Evolutionary conservation across 202 grass and related monocot genomes (phyloP).

Genomic region (Panicum virgatum): DNA sequence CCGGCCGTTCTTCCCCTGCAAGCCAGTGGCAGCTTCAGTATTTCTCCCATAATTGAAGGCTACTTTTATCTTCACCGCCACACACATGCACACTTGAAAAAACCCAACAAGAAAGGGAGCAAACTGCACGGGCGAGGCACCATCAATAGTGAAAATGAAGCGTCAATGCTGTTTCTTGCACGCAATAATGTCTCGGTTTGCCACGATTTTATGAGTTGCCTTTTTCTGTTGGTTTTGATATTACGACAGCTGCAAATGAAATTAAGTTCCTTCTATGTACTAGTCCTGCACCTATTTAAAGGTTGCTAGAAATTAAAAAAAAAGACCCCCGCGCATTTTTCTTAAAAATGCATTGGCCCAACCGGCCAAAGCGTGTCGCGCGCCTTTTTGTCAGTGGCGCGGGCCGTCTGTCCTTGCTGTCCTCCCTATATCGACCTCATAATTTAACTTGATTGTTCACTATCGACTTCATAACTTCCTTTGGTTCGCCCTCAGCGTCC

Average conservation of each 20-base stretch:
- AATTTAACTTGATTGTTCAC: no score
- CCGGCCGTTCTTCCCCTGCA: not conserved
- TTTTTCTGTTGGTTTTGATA: not conserved
- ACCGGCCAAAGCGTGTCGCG: not conserved
- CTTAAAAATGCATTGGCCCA: not conserved
- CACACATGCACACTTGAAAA: not conserved
- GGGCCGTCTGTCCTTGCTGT: not conserved
- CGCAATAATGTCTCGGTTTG: not conserved
- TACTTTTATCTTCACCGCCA: not conserved
- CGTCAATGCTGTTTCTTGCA: not conserved
- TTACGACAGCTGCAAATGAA: not conserved
- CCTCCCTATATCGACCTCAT: not conserved
- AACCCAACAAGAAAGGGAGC: not conserved
- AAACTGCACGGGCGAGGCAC: not conserved
- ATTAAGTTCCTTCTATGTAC: slow-evolving; percentile 5
- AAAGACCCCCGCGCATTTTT: not conserved
- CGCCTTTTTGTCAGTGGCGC: not conserved
- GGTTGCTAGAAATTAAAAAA: not conserved
- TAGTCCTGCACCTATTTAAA: not conserved
- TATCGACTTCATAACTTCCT: not conserved
- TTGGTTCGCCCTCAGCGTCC: not conserved
- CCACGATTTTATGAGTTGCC: slow-evolving; percentile 11
- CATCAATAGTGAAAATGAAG: not conserved
- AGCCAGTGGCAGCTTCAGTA: slow-evolving; percentile 37
- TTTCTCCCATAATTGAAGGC: slow-evolving; percentile 40